phyloP scores from a whole-genome alignment of 2,329 filamentous ascomycete species.

The Hypoxylon sp. region DNA sequence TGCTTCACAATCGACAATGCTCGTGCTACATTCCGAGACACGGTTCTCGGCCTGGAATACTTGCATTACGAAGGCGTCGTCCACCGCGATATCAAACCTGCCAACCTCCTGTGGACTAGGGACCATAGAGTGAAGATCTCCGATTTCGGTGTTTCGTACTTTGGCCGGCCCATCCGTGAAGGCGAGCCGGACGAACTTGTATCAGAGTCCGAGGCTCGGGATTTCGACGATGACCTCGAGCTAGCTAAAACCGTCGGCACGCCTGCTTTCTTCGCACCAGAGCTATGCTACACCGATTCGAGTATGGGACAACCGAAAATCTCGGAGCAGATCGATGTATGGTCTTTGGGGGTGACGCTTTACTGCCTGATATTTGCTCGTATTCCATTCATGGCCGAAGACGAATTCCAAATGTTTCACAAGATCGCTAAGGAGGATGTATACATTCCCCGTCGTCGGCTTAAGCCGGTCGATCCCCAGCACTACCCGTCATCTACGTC shows the following conservation, averaged over 20 bases:
- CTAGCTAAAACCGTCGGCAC: conserved; percentile 98
- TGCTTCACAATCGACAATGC: conserved; percentile 89
- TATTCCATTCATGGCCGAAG: conserved; percentile 91
- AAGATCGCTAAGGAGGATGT: conserved; percentile 94
- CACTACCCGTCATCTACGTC: conserved; percentile 67
- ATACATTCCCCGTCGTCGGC: conserved; percentile 83
- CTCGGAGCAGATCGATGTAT: conserved; percentile 94
- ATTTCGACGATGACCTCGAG: conserved; percentile 93
- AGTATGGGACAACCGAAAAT: conserved; percentile 78
- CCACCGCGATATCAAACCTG: conserved; percentile 87
- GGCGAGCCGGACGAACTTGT: conserved; percentile 80
- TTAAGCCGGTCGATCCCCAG: conserved; percentile 78
- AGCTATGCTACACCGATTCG: conserved; percentile 89
- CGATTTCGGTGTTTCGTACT: conserved; percentile 98
- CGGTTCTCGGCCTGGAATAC: conserved; percentile 92
- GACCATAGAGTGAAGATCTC: conserved; percentile 95
- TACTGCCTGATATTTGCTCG: conserved; percentile 96
- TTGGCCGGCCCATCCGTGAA: conserved; percentile 87
- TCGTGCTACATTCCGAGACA: conserved; percentile 88
- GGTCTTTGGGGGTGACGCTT: conserved; percentile 95
- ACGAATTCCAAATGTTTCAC: conserved; percentile 91
- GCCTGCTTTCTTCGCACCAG: conserved; percentile 96
- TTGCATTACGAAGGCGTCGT: conserved; percentile 89
- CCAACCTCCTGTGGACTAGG: conserved; percentile 88
- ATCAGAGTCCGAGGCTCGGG: conserved; percentile 84